Evolutionary conservation across 768 basidiomycete species (phyloP).

Genomic region (Boletus rex-veris): DNA sequence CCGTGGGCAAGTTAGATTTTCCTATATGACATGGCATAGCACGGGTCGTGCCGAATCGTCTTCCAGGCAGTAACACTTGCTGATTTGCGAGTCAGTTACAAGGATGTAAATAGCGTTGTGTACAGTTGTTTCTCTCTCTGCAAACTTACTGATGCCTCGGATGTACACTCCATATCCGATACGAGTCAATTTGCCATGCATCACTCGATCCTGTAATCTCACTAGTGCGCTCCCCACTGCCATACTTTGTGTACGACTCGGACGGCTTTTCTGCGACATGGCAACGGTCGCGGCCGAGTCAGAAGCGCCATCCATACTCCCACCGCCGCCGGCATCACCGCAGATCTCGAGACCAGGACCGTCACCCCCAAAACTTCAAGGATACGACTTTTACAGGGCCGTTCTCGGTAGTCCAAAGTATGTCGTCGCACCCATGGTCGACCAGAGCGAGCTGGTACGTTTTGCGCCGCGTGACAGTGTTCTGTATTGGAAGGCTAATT

Average conservation of each 20-base stretch:
- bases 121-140: background rate
- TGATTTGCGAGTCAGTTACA: too few species aligned
- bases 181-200: slow-evolving; percentile 7
- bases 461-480: background rate
- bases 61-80: too few species aligned
- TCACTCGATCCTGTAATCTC: background rate
- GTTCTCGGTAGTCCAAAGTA: slow-evolving; percentile 83
- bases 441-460: slow-evolving; percentile 92
- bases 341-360: background rate
- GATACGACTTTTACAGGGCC: slow-evolving; percentile 80
- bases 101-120: background rate
- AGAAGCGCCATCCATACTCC: background rate
- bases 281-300: background rate
- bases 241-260: background rate
- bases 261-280: slow-evolving; percentile 7
- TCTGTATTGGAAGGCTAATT: background rate
- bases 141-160: background rate
- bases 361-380: slow-evolving; percentile 46
- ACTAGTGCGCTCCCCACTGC: background rate
- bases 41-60: too few species aligned
- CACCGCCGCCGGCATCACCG: background rate
- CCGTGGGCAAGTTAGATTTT: too few species aligned
- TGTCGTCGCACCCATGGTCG: slow-evolving; percentile 97
- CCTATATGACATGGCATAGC: too few species aligned
- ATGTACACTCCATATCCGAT: background rate